Conservation (phyloP, 257 asterid genomes). For the Solanum sitiens region DNA sequence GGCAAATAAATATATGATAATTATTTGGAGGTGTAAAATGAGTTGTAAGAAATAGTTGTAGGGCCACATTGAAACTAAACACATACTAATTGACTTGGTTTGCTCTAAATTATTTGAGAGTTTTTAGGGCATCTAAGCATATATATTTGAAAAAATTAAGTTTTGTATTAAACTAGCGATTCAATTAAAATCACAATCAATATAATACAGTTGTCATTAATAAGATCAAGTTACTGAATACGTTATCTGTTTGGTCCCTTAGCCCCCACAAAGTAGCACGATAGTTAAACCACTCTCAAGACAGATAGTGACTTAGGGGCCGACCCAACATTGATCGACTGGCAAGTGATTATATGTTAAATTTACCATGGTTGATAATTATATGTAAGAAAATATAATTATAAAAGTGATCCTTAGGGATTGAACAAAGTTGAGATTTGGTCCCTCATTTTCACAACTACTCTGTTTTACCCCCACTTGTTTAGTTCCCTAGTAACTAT, state of each 20-base stretch:
- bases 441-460: neutral
- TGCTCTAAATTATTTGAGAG: neutral
- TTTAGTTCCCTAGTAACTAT: neutral
- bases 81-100: neutral
- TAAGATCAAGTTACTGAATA: no score
- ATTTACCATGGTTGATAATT: neutral
- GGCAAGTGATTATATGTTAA: no score
- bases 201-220: no score
- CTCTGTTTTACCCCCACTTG: neutral
- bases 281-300: neutral
- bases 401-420: neutral
- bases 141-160: neutral
- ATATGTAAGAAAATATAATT: neutral
- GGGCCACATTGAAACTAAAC: neutral
- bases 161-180: neutral
- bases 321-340: neutral
- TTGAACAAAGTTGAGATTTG: neutral
- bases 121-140: neutral
- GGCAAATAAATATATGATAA: neutral
- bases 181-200: neutral
- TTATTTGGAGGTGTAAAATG: neutral
- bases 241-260: neutral
- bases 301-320: neutral
- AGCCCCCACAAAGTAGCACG: neutral
- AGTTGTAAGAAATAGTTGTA: neutral